These are phyloP conservation scores for Blastobotrys raffinosifermentans DNA, from an alignment of 1,139 yeast genomes.

Conservation along the genomic window DNA sequence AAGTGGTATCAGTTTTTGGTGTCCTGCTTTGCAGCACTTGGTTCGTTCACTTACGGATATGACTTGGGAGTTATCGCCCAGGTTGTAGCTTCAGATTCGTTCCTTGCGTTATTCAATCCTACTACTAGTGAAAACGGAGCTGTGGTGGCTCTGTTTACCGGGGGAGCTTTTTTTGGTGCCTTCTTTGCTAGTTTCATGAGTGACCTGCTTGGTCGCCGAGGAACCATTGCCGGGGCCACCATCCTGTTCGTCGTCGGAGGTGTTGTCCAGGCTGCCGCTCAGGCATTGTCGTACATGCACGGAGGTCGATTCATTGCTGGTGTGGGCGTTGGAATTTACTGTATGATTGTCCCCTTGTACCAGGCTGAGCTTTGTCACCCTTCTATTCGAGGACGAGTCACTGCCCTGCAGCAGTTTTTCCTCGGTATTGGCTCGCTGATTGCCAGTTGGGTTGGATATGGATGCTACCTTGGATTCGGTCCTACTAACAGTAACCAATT, in stretches of 20 bases:
- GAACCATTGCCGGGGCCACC: slow-evolving; percentile 15
- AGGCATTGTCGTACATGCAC: slow-evolving; percentile 47
- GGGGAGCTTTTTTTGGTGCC: slow-evolving; percentile 33
- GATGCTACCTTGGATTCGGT: slow-evolving; percentile 26
- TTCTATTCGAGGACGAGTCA: slow-evolving; percentile 43
- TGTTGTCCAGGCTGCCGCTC: slow-evolving; percentile 42
- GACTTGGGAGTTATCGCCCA: slow-evolving; percentile 30
- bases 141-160: slow-evolving; percentile 31
- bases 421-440: slow-evolving; percentile 58
- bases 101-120: slow-evolving; percentile 21
- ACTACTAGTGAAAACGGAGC: slow-evolving; percentile 26
- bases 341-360: slow-evolving; percentile 51
- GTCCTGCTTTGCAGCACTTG: slow-evolving; percentile 31
- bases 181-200: slow-evolving; percentile 21
- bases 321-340: slow-evolving; percentile 51
- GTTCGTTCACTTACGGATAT: slow-evolving; percentile 31
- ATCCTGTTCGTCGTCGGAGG: slow-evolving; percentile 12
- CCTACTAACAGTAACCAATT: slow-evolving; percentile 16
- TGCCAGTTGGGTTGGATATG: slow-evolving; percentile 59
- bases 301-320: slow-evolving; percentile 39
- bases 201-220: slow-evolving; percentile 20
- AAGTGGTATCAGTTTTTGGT: slow-evolving; percentile 25
- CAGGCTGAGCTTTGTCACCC: slow-evolving; percentile 42
- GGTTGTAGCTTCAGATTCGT: slow-evolving; percentile 28
- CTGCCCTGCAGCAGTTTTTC: slow-evolving; percentile 57